Evolutionary conservation across 805 yeast genomes (phyloP).

Genomic region (Candida peoriensis): DNA sequence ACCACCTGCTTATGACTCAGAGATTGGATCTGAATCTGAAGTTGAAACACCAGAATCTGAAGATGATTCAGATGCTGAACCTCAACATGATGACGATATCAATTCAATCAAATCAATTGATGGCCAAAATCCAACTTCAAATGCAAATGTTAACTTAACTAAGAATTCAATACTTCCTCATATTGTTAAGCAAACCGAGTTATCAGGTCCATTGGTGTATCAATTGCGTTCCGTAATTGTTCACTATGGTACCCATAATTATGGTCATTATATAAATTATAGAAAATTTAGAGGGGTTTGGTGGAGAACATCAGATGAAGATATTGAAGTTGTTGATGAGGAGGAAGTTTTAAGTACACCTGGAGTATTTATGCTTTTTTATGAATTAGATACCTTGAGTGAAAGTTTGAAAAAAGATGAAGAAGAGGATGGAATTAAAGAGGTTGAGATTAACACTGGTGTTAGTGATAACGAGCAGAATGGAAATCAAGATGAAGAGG

Average conservation of each 20-base stretch:
- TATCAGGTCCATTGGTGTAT: constrained; percentile 45
- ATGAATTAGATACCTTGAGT: constrained; percentile 50
- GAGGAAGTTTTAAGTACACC: constrained; percentile 75
- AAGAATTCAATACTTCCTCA: neutral
- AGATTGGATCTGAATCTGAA: constrained; percentile 11
- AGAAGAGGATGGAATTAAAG: constrained; percentile 1
- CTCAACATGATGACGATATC: constrained; percentile 9
- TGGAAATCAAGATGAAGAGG: neutral
- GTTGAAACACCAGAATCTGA: constrained; percentile 3
- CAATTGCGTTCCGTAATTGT: constrained; percentile 80
- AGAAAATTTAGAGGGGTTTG: constrained; percentile 78
- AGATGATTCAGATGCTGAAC: constrained; percentile 10
- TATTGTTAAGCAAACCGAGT: neutral
- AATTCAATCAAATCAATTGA: too few species aligned
- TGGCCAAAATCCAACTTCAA: too few species aligned
- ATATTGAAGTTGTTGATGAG: constrained; percentile 74
- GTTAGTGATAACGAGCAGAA: neutral
- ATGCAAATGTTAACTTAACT: too few species aligned
- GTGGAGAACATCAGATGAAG: constrained; percentile 95
- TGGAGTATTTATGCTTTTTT: constrained; percentile 91
- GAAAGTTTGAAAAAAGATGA: constrained; percentile 12
- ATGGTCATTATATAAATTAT: constrained; percentile 94
- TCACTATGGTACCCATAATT: constrained; percentile 94
- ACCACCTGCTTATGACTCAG: too few species aligned
- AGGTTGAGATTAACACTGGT: neutral